Evolutionary conservation across 139 green algal species (phyloP), one percentile per base, ranked within the genome.

Genomic region (Dunaliella primolecta): DNA sequence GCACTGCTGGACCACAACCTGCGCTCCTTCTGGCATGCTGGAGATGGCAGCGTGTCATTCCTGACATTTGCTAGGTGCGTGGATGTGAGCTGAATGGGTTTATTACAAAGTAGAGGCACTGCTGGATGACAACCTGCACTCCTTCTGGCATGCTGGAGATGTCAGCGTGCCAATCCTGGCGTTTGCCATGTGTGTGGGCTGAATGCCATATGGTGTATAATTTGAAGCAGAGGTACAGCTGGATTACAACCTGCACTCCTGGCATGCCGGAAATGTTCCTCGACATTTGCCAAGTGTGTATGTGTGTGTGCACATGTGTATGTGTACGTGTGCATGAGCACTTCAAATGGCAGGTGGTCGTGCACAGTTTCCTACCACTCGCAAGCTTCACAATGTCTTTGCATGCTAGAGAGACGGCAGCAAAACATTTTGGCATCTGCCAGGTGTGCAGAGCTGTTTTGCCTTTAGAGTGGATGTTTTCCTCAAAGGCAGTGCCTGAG

Each of bases 111-210:
- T 79, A 34, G 11, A 57, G 3, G 2, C 55, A 57, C 78, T 64
- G 25, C 81, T 85, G 25, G 32, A 70, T 33, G 25, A 20, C 31
- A 78, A n/a, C 56, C 81, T 85, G 56, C 29, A 34, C 64, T 34
- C 31, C 24, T 20, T 64, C 70, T 23, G n/a, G 78, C 29, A 1
- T 27, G 1, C 25, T 23, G n/a, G 64, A 57, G 81, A 79, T 80
- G 7, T 1, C 36, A 27, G 30, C 46, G 36, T n/a, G 56, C 78
- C 21, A 20, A 64, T 85, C 34, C 32, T 80, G 2, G 64, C 71
- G 37, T 64, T n/a, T 64, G 46, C 7, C 57, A 85, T 57, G 32
- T 32, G 33, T 31, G 32, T 77, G 70, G 32, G 30, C 27, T 25
- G 27, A 11, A 29, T 35, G n/a, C n/a, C n/a, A n/a, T n/a, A n/a